A percentile compares a stretch with the other conserved stretches of the same genome.
phyloP scores from a whole-genome alignment of 2,329 filamentous ascomycete species.

The Diaporthe eres region DNA sequence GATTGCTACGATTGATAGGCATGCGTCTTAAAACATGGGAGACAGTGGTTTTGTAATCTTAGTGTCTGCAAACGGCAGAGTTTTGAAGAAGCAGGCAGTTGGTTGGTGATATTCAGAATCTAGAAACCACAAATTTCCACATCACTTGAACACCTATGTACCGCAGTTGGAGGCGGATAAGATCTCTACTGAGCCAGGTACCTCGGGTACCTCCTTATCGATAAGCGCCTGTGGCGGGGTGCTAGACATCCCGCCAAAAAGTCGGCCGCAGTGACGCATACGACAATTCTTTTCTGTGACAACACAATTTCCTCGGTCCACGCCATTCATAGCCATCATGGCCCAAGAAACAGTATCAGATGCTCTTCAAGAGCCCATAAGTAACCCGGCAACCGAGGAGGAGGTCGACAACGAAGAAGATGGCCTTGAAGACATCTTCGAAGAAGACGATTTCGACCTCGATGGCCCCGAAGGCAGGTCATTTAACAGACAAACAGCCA shows the following conservation, averaged over 20 bases:
- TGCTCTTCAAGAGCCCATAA: constrained; percentile 27
- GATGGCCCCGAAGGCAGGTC: constrained; percentile 71
- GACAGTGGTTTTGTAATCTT: too few relatives aligned
- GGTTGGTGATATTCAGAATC: background rate
- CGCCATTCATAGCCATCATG: background rate
- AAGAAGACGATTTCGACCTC: constrained; percentile 74
- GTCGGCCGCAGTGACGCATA: constrained; percentile 12
- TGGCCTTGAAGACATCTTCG: constrained; percentile 61
- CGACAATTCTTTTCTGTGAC: background rate
- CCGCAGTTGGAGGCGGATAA: too few relatives aligned
- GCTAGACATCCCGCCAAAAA: constrained; percentile 29
- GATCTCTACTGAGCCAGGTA: background rate
- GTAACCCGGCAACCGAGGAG: background rate
- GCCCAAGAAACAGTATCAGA: constrained; percentile 18
- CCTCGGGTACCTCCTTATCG: background rate
- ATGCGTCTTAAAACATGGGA: background rate
- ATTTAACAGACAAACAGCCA: constrained; percentile 81
- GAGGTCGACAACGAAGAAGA: constrained; percentile 57
- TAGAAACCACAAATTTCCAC: too few relatives aligned
- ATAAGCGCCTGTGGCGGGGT: constrained; percentile 20
- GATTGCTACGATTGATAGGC: background rate
- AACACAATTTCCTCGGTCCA: background rate
- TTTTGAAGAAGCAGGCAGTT: too few relatives aligned
- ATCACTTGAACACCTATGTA: too few relatives aligned
- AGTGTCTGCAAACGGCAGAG: rapidly evolving